Evolutionary conservation across 202 grass and related monocot species (phyloP).

Genomic region (Hordeum pubiflorum): DNA sequence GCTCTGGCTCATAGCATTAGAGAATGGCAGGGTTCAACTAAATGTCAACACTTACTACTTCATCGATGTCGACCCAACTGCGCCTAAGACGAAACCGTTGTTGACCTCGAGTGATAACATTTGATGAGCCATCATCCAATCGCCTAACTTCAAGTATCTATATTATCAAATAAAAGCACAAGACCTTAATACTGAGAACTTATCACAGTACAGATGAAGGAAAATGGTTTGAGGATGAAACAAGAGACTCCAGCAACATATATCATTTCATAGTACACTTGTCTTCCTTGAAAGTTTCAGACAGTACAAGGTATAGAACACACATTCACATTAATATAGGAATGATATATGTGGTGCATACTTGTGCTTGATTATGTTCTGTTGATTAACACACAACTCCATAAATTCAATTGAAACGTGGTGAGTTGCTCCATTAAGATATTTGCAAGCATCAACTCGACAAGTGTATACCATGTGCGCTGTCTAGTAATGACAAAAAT

Average conservation of each 20-base stretch:
- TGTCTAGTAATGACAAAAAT: conserved; percentile 6
- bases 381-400: background rate
- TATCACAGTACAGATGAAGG: background rate
- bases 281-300: background rate
- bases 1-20: conserved; percentile 4
- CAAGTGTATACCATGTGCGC: background rate
- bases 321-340: background rate
- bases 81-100: conserved; percentile 71
- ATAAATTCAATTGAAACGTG: conserved; percentile 2
- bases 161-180: conserved; percentile 26
- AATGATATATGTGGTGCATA: background rate
- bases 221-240: background rate
- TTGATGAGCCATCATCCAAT: conserved; percentile 60
- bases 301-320: background rate
- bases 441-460: conserved; percentile 1
- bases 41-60: conserved; percentile 50
- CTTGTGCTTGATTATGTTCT: conserved; percentile 10
- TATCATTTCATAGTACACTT: background rate
- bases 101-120: conserved; percentile 66
- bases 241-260: background rate
- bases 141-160: conserved; percentile 64
- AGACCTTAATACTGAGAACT: conserved; percentile 13
- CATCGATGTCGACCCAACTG: conserved; percentile 59
- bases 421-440: background rate
- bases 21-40: background rate